Evolutionary conservation across 2,329 filamentous ascomycete genomes (phyloP).

Genomic region (Alternaria sp.): DNA sequence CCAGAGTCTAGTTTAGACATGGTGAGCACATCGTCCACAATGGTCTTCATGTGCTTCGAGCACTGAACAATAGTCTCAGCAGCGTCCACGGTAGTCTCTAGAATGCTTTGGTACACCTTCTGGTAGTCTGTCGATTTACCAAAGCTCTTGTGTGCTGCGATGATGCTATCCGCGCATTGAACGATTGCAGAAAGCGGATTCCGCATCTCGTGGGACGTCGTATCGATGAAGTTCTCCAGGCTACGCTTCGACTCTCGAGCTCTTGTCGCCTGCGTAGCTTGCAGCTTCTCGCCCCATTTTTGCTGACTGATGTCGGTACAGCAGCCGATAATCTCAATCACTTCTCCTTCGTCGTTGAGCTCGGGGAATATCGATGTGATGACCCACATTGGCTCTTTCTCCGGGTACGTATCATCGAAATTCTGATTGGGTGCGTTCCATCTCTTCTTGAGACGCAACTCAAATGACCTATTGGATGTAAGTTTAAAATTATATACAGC

Average conservation of each 20-base stretch:
- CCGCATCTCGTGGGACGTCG: slow-evolving; percentile 54
- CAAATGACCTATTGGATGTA: slow-evolving; percentile 31
- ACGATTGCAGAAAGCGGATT: slow-evolving; percentile 56
- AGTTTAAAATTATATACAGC: not conserved
- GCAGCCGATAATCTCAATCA: slow-evolving; percentile 46
- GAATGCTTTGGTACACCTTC: slow-evolving; percentile 20
- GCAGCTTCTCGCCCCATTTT: slow-evolving; percentile 49
- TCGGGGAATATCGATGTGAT: slow-evolving; percentile 43
- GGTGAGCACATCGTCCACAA: slow-evolving; percentile 51
- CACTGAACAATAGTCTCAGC: slow-evolving; percentile 56
- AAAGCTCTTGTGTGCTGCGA: slow-evolving; percentile 21
- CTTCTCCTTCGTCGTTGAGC: slow-evolving; percentile 27
- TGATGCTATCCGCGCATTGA: slow-evolving; percentile 53
- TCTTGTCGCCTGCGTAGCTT: slow-evolving; percentile 35
- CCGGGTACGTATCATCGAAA: slow-evolving; percentile 17
- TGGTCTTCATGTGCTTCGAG: slow-evolving; percentile 57
- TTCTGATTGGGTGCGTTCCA: slow-evolving; percentile 39
- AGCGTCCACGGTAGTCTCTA: slow-evolving; percentile 42
- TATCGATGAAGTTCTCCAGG: slow-evolving; percentile 47
- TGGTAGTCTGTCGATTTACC: slow-evolving; percentile 13
- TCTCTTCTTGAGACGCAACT: slow-evolving; percentile 50
- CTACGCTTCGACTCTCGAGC: slow-evolving; percentile 31
- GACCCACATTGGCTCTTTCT: slow-evolving; percentile 40
- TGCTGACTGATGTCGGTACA: slow-evolving; percentile 50
- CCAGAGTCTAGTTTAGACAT: slow-evolving; percentile 56